Conservation (phyloP, 2,329 filamentous ascomycete species). For the Hypocrella siamensis region DNA sequence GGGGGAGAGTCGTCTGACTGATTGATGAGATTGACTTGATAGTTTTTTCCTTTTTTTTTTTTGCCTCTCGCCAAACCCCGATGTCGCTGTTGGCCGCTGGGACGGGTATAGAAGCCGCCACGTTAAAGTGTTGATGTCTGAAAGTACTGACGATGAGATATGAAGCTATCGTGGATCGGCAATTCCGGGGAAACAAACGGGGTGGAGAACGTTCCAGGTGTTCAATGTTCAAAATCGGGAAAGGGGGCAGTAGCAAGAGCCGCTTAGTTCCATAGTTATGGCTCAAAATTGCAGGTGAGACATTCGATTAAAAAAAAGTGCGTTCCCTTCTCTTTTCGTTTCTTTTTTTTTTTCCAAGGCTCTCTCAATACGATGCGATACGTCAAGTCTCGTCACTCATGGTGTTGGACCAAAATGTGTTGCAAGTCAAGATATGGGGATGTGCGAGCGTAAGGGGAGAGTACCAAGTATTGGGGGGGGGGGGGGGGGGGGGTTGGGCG, state of each 20-base stretch:
- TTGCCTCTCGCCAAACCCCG: background rate
- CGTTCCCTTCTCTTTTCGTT: background rate
- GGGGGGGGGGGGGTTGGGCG: too few relatives aligned
- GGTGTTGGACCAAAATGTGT: too few relatives aligned
- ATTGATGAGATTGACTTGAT: background rate
- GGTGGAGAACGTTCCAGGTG: background rate
- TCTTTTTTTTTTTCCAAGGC: background rate
- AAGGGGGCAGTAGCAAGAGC: constrained; percentile 1
- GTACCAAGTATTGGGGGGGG: too few relatives aligned
- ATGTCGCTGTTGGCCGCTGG: background rate
- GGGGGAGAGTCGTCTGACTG: background rate
- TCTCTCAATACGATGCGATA: too few relatives aligned
- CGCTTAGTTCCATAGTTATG: constrained; percentile 4
- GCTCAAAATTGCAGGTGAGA: constrained; percentile 3
- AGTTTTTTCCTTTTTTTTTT: background rate
- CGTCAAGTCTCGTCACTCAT: too few relatives aligned
- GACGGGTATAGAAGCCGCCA: background rate
- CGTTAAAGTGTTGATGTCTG: background rate
- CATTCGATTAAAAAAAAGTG: background rate
- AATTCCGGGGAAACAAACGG: background rate
- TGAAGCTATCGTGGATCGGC: background rate
- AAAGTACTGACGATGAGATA: background rate
- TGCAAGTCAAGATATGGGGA: background rate
- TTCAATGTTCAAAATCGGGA: constrained; percentile 2
- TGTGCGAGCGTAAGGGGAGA: background rate